These are phyloP conservation scores for Podaxis rugospora DNA, from an alignment of 768 basidiomycete genomes.

Conservation along the genomic window DNA sequence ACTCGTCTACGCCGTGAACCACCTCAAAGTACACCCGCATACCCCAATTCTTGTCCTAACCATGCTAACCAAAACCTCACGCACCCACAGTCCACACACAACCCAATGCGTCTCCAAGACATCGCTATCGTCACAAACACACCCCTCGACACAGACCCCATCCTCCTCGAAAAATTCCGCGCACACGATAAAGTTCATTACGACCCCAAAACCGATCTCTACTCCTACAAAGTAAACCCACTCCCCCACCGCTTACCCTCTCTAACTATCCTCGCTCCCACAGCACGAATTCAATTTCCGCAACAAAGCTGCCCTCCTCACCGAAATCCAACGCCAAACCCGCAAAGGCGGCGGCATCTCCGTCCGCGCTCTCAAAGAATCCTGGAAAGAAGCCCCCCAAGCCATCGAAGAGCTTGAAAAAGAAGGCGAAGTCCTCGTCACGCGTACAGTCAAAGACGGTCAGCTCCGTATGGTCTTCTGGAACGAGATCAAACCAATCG, in stretches of 20 bases:
- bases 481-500: slow-evolving; percentile 81
- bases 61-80: not conserved
- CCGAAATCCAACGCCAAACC: slow-evolving; percentile 82
- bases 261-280: not conserved
- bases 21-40: slow-evolving; percentile 59
- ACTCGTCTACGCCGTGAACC: slow-evolving; percentile 77
- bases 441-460: slow-evolving; percentile 77
- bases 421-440: slow-evolving; percentile 49
- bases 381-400: slow-evolving; percentile 82
- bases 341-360: slow-evolving; percentile 82
- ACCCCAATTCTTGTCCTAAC: not conserved
- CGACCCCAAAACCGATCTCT: slow-evolving; percentile 82
- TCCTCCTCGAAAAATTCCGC: slow-evolving; percentile 77
- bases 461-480: slow-evolving; percentile 84
- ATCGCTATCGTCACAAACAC: slow-evolving; percentile 78
- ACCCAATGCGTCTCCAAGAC: slow-evolving; percentile 86
- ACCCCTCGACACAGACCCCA: slow-evolving; percentile 65
- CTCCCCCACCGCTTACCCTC: not conserved
- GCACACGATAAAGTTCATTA: slow-evolving; percentile 75
- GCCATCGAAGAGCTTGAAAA: slow-evolving; percentile 20
- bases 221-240: slow-evolving; percentile 69
- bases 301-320: slow-evolving; percentile 78
- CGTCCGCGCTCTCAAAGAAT: slow-evolving; percentile 81
- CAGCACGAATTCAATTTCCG: slow-evolving; percentile 86
- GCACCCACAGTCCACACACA: slow-evolving; percentile 49